These are phyloP conservation scores for Omphalotus guepiniiformis DNA, from an alignment of 768 basidiomycete genomes.

Conservation along the genomic window DNA sequence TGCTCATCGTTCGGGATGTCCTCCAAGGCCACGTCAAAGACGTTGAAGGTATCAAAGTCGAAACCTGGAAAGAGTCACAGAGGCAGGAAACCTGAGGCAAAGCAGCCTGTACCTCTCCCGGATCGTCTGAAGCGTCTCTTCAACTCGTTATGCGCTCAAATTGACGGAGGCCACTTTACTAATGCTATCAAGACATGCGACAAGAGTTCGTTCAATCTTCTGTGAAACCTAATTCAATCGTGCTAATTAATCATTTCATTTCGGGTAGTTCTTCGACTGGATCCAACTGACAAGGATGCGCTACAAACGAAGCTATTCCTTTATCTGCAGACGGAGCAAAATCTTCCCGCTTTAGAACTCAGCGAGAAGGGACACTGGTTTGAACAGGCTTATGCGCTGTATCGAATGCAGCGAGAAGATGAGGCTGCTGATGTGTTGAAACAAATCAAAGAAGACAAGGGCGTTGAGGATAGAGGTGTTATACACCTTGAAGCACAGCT, in stretches of 20 bases:
- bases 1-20: too few relatives aligned
- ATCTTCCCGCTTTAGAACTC: conserved; percentile 61
- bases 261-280: conserved; percentile 63
- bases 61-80: too few relatives aligned
- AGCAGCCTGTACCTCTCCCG: conserved; percentile 9
- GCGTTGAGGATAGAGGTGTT: conserved; percentile 56
- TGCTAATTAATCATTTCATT: neutral
- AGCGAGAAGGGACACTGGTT: conserved; percentile 47
- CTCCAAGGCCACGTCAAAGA: too few relatives aligned
- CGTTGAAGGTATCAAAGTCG: too few relatives aligned
- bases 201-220: conserved; percentile 59
- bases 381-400: conserved; percentile 80
- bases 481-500: conserved; percentile 85
- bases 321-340: conserved; percentile 83
- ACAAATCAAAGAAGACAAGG: conserved; percentile 40
- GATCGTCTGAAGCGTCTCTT: conserved; percentile 58
- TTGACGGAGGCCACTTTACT: conserved; percentile 82
- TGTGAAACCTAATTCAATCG: conserved; percentile 14
- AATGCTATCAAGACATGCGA: conserved; percentile 91
- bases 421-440: conserved; percentile 58
- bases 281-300: conserved; percentile 67
- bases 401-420: conserved; percentile 73
- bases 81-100: too few relatives aligned
- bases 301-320: conserved; percentile 83
- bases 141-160: conserved; percentile 78